Evolutionary conservation across 2,329 filamentous ascomycete genomes (phyloP), one percentile per base, ranked within the genome.

Genomic region (Incumbomyces delicatus): DNA sequence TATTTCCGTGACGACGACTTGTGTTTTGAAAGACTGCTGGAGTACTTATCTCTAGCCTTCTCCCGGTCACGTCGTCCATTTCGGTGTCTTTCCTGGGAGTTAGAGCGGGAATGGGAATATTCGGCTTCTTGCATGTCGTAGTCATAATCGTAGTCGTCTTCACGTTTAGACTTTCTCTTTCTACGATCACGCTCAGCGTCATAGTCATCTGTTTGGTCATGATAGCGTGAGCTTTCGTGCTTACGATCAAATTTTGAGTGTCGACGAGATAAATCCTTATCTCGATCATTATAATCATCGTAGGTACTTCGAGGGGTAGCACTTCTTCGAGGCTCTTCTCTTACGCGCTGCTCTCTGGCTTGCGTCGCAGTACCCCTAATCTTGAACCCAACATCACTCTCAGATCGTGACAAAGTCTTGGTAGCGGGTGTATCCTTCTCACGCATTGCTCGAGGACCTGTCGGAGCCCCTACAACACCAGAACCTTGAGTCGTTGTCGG

Each of bases 391-490:
- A 44, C 41, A 29, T 44, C 44, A 14, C 46, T 48, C 3, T 52
- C 43, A 17, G 54, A 41, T 27, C 51, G 51, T 22, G 52, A 51
- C 17, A 34, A 16, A 36, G 52, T 52, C 41, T 36, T 43, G 16
- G 45, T 41, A 13, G 49, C n/a, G 12, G 55, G 44, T 18, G 45
- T 45, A 44, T 52, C 44, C 17, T 52, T 47, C 39, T 56, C 56
- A 48, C 90, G 78, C 87, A 96, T 94, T 14, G 92, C 92, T 66
- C 92, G 89, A 40, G 92, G 92, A 8, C 89, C 92, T 46, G 85
- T 94, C 22, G 92, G 92, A 22, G 92, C 92, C 67, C 77, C 77
- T 60, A 70, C 71, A 44, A 80, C 76, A 32, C 76, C 76, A 75
- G 87, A 67, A 3, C 72, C 73, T 43, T 66, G 65, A 6, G 70